Evolutionary conservation across 106 monocot genomes (phyloP).

Genomic region (Dendrobium chrysotoxum): DNA sequence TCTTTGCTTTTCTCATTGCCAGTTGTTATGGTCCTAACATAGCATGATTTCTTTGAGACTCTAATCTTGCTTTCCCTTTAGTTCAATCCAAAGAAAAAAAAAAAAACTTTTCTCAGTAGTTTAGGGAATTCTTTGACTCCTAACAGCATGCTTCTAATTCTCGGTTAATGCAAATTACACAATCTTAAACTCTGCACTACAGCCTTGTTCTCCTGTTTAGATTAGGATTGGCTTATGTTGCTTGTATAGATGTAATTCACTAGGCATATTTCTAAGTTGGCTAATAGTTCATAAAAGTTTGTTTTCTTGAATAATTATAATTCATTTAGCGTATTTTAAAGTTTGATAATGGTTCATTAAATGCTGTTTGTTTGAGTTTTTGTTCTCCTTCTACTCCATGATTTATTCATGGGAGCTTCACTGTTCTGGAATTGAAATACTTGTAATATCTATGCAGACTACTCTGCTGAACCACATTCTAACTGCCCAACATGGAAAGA

Average conservation of each 20-base stretch:
- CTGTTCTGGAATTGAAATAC: neutral
- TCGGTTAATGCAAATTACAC: neutral
- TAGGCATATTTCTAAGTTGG: neutral
- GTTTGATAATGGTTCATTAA: neutral
- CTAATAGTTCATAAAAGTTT: neutral
- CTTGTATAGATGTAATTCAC: neutral
- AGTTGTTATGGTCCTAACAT: too few species aligned
- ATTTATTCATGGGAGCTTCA: neutral
- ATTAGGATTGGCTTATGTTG: neutral
- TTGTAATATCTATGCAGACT: constrained; percentile 37
- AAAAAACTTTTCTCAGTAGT: neutral
- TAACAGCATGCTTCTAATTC: neutral
- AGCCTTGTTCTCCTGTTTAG: neutral
- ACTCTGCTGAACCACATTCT: constrained; percentile 90
- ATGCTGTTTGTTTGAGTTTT: neutral
- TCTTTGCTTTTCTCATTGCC: too few species aligned
- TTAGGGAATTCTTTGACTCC: neutral
- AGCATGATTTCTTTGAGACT: neutral
- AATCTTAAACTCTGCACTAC: neutral
- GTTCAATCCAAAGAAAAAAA: neutral
- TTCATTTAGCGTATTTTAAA: neutral
- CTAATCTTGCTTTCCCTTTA: neutral
- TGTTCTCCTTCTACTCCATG: neutral
- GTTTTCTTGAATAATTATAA: neutral
- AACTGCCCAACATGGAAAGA: constrained; percentile 83